Evolutionary conservation across 2,329 filamentous ascomycete genomes (phyloP), one percentile per base, ranked within the genome.

Genomic region (Laburnicola sp.): DNA sequence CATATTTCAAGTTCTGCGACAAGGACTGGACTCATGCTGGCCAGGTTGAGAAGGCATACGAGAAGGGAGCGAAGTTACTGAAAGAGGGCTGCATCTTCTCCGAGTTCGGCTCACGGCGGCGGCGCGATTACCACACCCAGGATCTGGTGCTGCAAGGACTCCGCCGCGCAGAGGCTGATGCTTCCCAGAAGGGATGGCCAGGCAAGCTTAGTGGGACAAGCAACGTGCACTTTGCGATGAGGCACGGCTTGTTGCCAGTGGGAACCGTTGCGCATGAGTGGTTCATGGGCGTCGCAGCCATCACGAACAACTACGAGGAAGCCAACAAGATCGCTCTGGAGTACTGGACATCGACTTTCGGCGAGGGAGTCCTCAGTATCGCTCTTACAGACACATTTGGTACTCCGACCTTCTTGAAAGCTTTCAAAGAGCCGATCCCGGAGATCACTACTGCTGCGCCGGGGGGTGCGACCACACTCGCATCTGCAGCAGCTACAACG

Each of bases 221-320:
- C 73, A 99, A 99, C 67, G 94, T 99, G 3, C 93, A 97, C 71
- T 85, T 99, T 59, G 94, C 94, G 8, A 96, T 96, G 91, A 88
- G 91, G 65, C 93, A 96, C 74, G 86, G 85, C 38, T 84, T 97
- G 39, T 77, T 85, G 3, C 91, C 94, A 0, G 83, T 97, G 9
- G 94, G 94, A 4, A 99, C 94, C 0, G 86, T 90, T 2, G 94
- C 94, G 0, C 94, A 99, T 68, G 94, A 99, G 75, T 99, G 94
- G 94, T 97, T 97, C 78, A 99, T 99, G 94, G 92, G 91, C 36
- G 93, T 96, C 56, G 94, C 94, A 0, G 92, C 94, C 34, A 91
- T 97, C 62, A 89, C 87, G 3, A 82, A 90, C 56, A 84, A 97
- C 74, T 99, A 99, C 69, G 82, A 85, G 61, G 80, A 82, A 55